Evolutionary conservation across 192 early-diverging fungal genomes (phyloP), one percentile per base, ranked within the genome.

Genomic region (Coemansia sp.): DNA sequence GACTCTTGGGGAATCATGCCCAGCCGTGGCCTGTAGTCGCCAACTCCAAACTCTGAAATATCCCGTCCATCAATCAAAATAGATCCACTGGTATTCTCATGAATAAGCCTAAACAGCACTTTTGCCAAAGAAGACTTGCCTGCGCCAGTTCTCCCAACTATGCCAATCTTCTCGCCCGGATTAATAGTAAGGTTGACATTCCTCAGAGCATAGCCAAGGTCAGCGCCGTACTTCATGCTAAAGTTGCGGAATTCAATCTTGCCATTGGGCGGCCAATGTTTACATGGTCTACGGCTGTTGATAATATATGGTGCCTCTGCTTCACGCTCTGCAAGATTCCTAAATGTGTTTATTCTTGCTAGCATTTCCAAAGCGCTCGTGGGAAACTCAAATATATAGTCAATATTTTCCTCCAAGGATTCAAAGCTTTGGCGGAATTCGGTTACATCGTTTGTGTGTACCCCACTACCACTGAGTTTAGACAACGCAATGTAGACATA

Each of bases 21-120:
- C 8, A 74, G 39, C 17, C 58, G 48, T 27, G 65, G 44, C 10
- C 95, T 81, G 32, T 95, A 67, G 17, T 67, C 65, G 3, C 81
- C 76, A 14, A 93, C 77, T 3, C 87, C 89, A 38, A 95, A 76
- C 27, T 83, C 83, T 36, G 74, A 81, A 19, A 89, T 83, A 62
- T 93, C 90, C 18, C 91, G 43, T 11, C 86, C 87, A 65, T 97
- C 93, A 52, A 97, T 90, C 24, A 79, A 58, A 48, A 95, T 91
- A 3, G 73, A 65, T 1, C 76, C 76, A 0, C 29, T 48, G 0
- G 72, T 58, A 1, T 82, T 85, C 41, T 87, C 85, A n/a, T 85
- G 80, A 56, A 88, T 76, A 38, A 88, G 75, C 8, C 81, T 81
- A 60, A 88, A 87, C 29, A 88, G 63, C 6, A 81, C 74, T 33